Evolutionary conservation across 257 asterid species (phyloP).

Genomic region (Schizonepeta tenuifolia): DNA sequence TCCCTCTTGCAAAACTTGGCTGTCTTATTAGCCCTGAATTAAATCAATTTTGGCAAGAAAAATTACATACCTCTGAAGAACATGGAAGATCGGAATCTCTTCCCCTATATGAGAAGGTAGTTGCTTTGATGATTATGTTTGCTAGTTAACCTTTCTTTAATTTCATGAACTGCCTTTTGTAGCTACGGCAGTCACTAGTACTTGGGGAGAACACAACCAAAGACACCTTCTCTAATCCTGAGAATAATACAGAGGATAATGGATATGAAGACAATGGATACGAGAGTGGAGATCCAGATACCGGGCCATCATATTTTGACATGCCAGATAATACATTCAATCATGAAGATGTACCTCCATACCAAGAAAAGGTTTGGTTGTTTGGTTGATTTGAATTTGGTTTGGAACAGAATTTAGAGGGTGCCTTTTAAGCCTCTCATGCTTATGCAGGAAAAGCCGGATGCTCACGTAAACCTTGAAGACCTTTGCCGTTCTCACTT

Average conservation of each 20-base stretch:
- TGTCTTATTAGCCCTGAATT: conserved; percentile 71
- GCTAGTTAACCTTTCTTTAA: conserved; percentile 16
- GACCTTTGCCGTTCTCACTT: conserved; percentile 94
- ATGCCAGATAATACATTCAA: conserved; percentile 51
- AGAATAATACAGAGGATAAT: conserved; percentile 43
- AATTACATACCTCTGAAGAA: conserved; percentile 40
- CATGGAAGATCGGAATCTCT: conserved; percentile 46
- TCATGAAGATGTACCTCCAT: conserved; percentile 42
- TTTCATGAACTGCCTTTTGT: conserved; percentile 44
- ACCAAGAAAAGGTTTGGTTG: conserved; percentile 60
- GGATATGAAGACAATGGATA: conserved; percentile 54
- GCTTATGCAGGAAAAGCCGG: conserved; percentile 56
- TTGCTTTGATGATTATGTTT: conserved; percentile 31
- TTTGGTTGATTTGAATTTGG: conserved; percentile 31
- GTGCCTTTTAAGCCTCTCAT: conserved; percentile 19
- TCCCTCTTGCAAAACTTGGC: conserved; percentile 73
- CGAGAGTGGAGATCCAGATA: conserved; percentile 70
- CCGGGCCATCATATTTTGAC: conserved; percentile 59
- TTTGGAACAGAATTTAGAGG: neutral
- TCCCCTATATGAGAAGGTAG: conserved; percentile 77
- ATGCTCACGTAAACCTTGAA: conserved; percentile 66
- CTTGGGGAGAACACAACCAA: conserved; percentile 42
- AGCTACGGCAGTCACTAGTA: conserved; percentile 84
- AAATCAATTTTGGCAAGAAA: conserved; percentile 71
- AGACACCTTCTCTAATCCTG: conserved; percentile 42